phyloP scores from a whole-genome alignment of 257 asterid species.

The Gynochthodes officinalis region DNA sequence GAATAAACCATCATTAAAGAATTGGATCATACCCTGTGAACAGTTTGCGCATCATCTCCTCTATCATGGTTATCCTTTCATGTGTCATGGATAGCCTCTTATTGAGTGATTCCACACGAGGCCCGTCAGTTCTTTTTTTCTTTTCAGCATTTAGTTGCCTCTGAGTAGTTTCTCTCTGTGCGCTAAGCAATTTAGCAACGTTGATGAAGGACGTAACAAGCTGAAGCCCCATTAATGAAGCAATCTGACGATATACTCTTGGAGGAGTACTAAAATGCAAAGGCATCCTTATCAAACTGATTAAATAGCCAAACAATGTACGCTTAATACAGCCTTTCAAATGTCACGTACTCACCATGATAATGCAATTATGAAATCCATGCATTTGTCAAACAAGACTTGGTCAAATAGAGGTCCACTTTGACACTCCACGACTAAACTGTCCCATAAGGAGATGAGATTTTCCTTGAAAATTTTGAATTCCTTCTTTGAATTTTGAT shows the following conservation, averaged over 20 bases:
- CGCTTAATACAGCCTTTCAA: background rate
- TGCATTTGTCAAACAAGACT: slow-evolving; percentile 76
- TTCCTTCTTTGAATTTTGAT: slow-evolving; percentile 83
- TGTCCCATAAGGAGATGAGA: slow-evolving; percentile 80
- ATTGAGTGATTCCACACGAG: slow-evolving; percentile 86
- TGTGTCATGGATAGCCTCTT: slow-evolving; percentile 73
- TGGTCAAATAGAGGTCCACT: slow-evolving; percentile 90
- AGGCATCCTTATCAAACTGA: slow-evolving; percentile 18
- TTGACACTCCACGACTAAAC: slow-evolving; percentile 86
- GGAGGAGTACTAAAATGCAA: slow-evolving; percentile 85
- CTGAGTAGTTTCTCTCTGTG: slow-evolving; percentile 92
- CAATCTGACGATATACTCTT: slow-evolving; percentile 85
- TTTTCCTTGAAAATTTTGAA: slow-evolving; percentile 91
- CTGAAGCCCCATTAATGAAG: slow-evolving; percentile 95
- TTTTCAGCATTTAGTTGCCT: slow-evolving; percentile 95
- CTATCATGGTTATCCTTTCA: slow-evolving; percentile 79
- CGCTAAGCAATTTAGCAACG: slow-evolving; percentile 79
- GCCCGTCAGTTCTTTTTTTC: slow-evolving; percentile 73
- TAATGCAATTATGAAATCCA: slow-evolving; percentile 94
- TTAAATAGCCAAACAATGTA: slow-evolving; percentile 23
- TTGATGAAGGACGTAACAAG: slow-evolving; percentile 94
- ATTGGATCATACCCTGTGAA: slow-evolving; percentile 66
- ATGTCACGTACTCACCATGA: slow-evolving; percentile 69
- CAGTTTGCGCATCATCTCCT: slow-evolving; percentile 93
- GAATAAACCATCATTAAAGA: background rate